Base-by-base conservation (phyloP, 345 rosid species). In the Carallia pectinifolia region DNA sequence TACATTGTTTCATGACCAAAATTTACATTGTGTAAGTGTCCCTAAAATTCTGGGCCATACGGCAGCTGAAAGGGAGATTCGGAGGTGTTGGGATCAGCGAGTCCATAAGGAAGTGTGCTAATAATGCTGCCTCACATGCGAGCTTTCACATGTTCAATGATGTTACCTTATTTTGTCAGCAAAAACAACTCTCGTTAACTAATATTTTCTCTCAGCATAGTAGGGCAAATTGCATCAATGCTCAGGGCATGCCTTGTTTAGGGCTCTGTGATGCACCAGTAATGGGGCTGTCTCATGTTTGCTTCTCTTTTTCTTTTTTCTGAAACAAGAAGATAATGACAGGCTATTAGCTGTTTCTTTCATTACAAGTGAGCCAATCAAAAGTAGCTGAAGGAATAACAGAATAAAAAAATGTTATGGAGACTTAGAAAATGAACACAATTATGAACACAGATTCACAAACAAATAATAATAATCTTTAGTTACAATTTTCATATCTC, bases 101-200 rank as follows among this genome's bases (percentile, higher is more conserved):
- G 67, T 23, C 27, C 68, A 33, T 19, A 68, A 61, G 48, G 76
- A 67, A 58, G 39, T 47, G 76, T 67, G 23, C 60, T 37, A 61
- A 64, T 65, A 58, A 62, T 74, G 61, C 55, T 77, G 82, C 64
- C 58, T 71, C 82, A 76, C 79, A 80, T 71, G 75, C 34, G 67
- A 23, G 19, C 33, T 17, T 33, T 71, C 79, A 79, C 63, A 72
- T 39, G 77, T 47, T 73, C 53, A 77, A 73, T 80, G 70, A 79
- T 81, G 62, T 31, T 58, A 67, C 64, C 72, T 77, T 73, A 58
- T 71, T 67, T 74, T 69, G 33, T 37, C 60, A 66, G 63, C 77
- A 72, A 72, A 80, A 79, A 67, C 39, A 72, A 71, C 77, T 79
- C 71, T 71, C 70, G 77, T 79, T 74, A 79, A 44, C 12, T 74